Conservation (phyloP, 129 eudicot genomes). For the Smallanthus sonchifolius region DNA sequence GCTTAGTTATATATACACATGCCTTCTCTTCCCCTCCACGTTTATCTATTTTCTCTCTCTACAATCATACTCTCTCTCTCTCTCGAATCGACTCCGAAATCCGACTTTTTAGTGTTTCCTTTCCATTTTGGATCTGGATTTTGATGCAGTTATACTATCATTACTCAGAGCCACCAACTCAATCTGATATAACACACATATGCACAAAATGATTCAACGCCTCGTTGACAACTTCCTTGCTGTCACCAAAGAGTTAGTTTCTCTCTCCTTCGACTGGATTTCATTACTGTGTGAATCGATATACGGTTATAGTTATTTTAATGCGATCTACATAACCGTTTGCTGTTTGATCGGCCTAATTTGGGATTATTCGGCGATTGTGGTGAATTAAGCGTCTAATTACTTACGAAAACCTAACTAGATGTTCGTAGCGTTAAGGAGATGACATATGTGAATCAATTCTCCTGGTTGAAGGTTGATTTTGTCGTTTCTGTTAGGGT, state of each 20-base stretch:
- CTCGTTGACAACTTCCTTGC: slow-evolving; percentile 78
- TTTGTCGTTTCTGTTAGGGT: slow-evolving; percentile 10
- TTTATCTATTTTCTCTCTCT: slow-evolving; percentile 23
- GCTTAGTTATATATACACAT: background rate
- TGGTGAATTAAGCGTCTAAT: slow-evolving; percentile 14
- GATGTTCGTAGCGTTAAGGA: background rate
- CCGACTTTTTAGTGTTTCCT: slow-evolving; percentile 16
- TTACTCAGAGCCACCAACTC: slow-evolving; percentile 23
- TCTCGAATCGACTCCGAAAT: slow-evolving; percentile 6
- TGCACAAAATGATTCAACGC: slow-evolving; percentile 52
- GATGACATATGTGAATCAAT: slow-evolving; percentile 6
- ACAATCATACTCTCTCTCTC: slow-evolving; percentile 21
- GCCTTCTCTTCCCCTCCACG: slow-evolving; percentile 21
- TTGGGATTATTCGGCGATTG: background rate
- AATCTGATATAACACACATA: slow-evolving; percentile 2
- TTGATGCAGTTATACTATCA: slow-evolving; percentile 20
- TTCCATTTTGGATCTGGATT: slow-evolving; percentile 33
- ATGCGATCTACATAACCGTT: background rate
- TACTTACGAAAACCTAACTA: background rate
- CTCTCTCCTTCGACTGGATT: background rate
- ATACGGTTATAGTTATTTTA: background rate
- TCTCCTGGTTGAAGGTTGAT: background rate
- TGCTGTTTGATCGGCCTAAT: slow-evolving; percentile 9
- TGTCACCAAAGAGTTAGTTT: slow-evolving; percentile 73
- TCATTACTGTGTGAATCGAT: background rate